These are phyloP conservation scores for Malassezia japonica DNA, from an alignment of 1,284 basidiomycete species.

Conservation along the genomic window DNA sequence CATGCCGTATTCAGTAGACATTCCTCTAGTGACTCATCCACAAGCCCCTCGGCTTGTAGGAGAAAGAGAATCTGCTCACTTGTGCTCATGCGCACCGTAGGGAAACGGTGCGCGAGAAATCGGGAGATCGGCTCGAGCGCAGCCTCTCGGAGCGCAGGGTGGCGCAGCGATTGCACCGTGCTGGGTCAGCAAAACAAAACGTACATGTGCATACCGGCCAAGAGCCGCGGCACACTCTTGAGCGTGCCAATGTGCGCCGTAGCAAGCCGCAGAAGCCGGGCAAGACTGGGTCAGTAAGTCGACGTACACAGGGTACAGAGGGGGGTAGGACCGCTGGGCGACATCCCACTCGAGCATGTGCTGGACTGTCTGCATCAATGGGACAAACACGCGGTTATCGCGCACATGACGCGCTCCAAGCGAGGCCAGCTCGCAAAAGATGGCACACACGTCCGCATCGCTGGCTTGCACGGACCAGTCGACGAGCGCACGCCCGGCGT, in stretches of 20 bases:
- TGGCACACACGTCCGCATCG: neutral
- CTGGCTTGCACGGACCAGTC: neutral
- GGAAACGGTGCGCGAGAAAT: slow-evolving; percentile 10
- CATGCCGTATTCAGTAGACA: slow-evolving; percentile 3
- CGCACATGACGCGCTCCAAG: slow-evolving; percentile 19
- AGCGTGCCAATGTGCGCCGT: slow-evolving; percentile 2
- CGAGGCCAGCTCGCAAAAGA: slow-evolving; percentile 16
- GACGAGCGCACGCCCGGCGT: slow-evolving; percentile 4
- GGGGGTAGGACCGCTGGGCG: no score
- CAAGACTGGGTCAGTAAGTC: neutral
- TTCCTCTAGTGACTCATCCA: neutral
- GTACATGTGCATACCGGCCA: slow-evolving; percentile 11
- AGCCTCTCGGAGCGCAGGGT: neutral
- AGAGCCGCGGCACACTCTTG: slow-evolving; percentile 7
- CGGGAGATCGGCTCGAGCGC: neutral
- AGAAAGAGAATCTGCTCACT: slow-evolving; percentile 11
- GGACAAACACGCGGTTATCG: slow-evolving; percentile 29
- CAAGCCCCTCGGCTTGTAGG: neutral
- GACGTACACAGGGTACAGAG: neutral
- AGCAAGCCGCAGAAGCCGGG: neutral
- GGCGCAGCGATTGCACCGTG: neutral
- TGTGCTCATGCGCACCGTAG: slow-evolving; percentile 12
- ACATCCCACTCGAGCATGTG: slow-evolving; percentile 28
- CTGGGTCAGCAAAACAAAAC: neutral
- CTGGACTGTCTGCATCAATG: slow-evolving; percentile 20